Conservation (phyloP, 2,329 filamentous ascomycete genomes). For the Alternaria sp. region DNA sequence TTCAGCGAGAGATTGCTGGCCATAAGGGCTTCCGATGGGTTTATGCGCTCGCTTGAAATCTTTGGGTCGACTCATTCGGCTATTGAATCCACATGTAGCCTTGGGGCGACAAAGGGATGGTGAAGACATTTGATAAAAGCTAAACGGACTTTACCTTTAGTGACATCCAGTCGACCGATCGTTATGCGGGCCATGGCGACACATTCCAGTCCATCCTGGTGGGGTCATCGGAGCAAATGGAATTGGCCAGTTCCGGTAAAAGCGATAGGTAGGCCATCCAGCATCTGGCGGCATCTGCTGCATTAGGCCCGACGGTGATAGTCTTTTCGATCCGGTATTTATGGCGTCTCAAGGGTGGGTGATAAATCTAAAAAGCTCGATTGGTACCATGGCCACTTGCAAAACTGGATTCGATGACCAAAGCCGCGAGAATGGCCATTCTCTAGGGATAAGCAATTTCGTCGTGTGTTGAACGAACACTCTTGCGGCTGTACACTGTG, state of each 20-base stretch:
- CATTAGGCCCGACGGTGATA: too few relatives aligned
- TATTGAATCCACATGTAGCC: neutral
- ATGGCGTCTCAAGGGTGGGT: too few relatives aligned
- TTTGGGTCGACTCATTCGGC: neutral
- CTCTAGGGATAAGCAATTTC: too few relatives aligned
- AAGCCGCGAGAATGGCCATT: too few relatives aligned
- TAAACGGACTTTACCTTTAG: constrained; percentile 3
- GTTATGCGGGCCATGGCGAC: neutral
- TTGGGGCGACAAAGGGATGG: neutral
- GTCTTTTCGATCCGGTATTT: too few relatives aligned
- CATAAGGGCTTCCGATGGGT: neutral
- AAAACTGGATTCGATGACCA: neutral
- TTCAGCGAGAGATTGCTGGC: neutral
- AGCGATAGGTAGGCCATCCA: too few relatives aligned
- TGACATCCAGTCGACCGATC: neutral
- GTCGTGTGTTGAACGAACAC: too few relatives aligned
- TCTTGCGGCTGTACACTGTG: too few relatives aligned
- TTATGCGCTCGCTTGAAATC: too few relatives aligned
- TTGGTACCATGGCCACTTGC: neutral
- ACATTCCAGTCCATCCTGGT: neutral
- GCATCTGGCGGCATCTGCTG: too few relatives aligned
- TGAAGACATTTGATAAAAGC: neutral
- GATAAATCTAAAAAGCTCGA: too few relatives aligned
- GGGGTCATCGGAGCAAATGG: neutral
- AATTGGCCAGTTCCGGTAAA: neutral